Percentiles rank a stretch among this genome's conserved stretches.
phyloP scores from a whole-genome alignment of 192 early-diverging fungal species.

The Backusella westeae region DNA sequence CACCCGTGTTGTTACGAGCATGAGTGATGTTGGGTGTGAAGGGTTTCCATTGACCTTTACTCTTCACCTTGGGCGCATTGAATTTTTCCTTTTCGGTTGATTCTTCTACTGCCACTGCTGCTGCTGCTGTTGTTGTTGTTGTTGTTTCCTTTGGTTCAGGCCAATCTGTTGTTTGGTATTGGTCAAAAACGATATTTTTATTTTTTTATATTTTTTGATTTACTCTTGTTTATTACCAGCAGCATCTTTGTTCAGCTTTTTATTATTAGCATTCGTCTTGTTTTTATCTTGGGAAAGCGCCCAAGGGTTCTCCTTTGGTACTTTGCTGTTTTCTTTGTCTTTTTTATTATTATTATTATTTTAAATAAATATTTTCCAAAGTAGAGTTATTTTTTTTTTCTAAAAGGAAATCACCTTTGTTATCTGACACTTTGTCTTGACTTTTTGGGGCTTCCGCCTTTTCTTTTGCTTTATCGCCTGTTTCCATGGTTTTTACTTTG shows the following conservation, averaged over 20 bases:
- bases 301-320: constrained; percentile 19
- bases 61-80: constrained; percentile 17
- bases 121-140: background rate
- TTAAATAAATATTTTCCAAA: background rate
- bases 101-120: constrained; percentile 3
- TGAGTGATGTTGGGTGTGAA: constrained; percentile 30
- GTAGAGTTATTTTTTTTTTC: no score
- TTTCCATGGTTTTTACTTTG: background rate
- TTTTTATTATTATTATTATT: background rate
- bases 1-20: constrained; percentile 6
- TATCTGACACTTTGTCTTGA: background rate
- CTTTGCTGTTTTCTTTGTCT: background rate
- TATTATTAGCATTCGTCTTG: background rate
- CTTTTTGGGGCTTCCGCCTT: background rate
- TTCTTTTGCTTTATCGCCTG: background rate
- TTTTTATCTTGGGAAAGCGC: constrained; percentile 22
- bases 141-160: constrained; percentile 30
- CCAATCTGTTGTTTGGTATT: constrained; percentile 17
- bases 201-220: background rate
- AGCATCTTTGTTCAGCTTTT: background rate
- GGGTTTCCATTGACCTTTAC: constrained; percentile 48
- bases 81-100: constrained; percentile 16
- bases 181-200: background rate
- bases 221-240: background rate
- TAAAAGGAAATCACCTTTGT: background rate